A percentile compares a stretch with the other conserved stretches of the same genome.
Conservation (phyloP, 208 protist species). For the Acanthamoeba sp. region DNA sequence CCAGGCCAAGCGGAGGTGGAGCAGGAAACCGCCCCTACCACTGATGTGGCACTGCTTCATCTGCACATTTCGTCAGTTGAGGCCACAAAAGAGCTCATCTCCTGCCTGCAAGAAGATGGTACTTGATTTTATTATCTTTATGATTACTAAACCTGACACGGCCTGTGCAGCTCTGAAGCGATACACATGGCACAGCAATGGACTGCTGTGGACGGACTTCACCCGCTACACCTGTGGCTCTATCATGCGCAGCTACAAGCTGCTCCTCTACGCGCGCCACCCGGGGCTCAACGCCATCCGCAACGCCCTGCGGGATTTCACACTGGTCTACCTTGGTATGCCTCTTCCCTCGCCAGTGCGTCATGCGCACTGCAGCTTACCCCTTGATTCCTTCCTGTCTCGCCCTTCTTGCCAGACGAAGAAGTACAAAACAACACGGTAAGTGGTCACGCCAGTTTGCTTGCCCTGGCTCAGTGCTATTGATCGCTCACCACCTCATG, state of each 20-base stretch:
- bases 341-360: too few species aligned
- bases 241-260: conserved; percentile 54
- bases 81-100: conserved; percentile 56
- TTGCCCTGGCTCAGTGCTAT: background rate
- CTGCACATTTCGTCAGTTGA: conserved; percentile 9
- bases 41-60: conserved; percentile 3
- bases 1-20: background rate
- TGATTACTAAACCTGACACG: background rate
- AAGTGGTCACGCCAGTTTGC: background rate
- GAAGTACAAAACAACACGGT: background rate
- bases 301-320: conserved; percentile 10
- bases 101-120: conserved; percentile 66
- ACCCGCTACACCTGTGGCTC: conserved; percentile 60
- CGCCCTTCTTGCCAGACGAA: background rate
- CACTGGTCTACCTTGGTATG: conserved; percentile 26
- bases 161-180: background rate
- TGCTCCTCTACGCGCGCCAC: conserved; percentile 28
- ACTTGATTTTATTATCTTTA: background rate
- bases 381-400: background rate
- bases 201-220: conserved; percentile 47
- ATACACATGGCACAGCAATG: conserved; percentile 59
- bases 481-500: background rate
- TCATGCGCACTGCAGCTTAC: background rate
- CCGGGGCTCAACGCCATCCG: background rate
- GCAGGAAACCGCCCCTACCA: background rate